phyloP scores from a whole-genome alignment of 345 rosid genomes.

The Psidium guajava region DNA sequence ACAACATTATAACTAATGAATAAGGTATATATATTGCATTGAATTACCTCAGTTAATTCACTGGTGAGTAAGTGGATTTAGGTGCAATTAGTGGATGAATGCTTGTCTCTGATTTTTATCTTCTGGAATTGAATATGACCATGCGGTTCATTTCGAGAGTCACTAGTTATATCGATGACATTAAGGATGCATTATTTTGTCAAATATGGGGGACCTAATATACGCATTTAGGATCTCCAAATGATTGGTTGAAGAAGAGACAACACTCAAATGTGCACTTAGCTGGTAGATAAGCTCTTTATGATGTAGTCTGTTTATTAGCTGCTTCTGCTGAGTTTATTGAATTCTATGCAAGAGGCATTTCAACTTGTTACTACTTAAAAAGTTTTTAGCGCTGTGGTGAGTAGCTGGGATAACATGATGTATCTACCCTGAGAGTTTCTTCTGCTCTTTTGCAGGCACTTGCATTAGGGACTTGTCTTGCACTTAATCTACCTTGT shows the following conservation, averaged over 20 bases:
- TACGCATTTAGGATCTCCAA: background rate
- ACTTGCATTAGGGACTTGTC: background rate
- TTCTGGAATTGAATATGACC: background rate
- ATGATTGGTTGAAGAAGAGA: background rate
- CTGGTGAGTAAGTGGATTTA: background rate
- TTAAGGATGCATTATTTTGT: background rate
- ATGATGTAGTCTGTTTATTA: background rate
- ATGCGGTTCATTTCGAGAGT: background rate
- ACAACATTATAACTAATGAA: background rate
- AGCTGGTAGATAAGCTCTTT: background rate
- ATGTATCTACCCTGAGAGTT: background rate
- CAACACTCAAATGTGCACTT: rapidly evolving
- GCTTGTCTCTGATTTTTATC: background rate
- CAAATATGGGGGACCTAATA: background rate
- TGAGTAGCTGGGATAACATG: background rate
- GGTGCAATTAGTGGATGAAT: background rate
- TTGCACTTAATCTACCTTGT: too few species aligned
- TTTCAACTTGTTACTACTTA: background rate
- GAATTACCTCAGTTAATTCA: background rate
- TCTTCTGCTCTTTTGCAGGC: background rate
- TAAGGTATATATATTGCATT: background rate
- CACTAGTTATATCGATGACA: background rate
- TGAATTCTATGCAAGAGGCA: background rate
- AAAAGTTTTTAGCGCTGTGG: background rate
- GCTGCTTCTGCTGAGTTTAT: background rate